Evolutionary conservation across 139 green algal genomes (phyloP), one percentile per base, ranked within the genome.

Genomic region (Picochlorum sp.): DNA sequence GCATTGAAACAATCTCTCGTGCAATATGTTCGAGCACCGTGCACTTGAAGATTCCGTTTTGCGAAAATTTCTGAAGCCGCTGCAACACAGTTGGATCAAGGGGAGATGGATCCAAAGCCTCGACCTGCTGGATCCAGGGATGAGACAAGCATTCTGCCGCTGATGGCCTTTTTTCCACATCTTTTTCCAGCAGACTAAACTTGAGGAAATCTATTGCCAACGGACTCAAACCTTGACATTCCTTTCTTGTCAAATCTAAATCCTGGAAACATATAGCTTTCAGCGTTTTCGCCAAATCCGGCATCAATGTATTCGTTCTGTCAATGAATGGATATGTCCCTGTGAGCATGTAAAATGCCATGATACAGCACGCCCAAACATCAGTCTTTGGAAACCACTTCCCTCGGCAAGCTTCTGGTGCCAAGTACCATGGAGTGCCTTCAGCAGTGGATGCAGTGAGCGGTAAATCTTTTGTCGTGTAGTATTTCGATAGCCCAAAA

Each of bases 1-100:
- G 67, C 67, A 76, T 78, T 26, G 47, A 23, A 18, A 94, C 67
- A 68, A 95, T 71, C 72, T 95, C 88, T 51, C 84, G 81, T 2
- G 86, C 85, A 57, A 96, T 93, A 71, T 90, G 85, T 76, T 96
- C 86, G 62, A 96, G 79, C 37, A 96, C 80, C 8, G 79, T 88
- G n/a, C 87, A 81, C 76, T 92, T 91, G 65, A 95, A 75, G 1
- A 75, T 34, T 54, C 65, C 76, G 37, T 77, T 65, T 60, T 87
- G 70, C 2, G 71, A 76, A 69, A 85, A 95, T 52, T 87, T 79
- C 85, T 90, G 81, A 64, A 79, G 9, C 7, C 85, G 80, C 70
- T 92, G 84, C 57, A 95, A 84, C 9, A 95, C 83, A 5, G 72
- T 84, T 49, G 30, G 0, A 59, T 65, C 34, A 14, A 91, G 72